phyloP scores from a whole-genome alignment of 345 rosid genomes.

The Atalantia buxifolia region DNA sequence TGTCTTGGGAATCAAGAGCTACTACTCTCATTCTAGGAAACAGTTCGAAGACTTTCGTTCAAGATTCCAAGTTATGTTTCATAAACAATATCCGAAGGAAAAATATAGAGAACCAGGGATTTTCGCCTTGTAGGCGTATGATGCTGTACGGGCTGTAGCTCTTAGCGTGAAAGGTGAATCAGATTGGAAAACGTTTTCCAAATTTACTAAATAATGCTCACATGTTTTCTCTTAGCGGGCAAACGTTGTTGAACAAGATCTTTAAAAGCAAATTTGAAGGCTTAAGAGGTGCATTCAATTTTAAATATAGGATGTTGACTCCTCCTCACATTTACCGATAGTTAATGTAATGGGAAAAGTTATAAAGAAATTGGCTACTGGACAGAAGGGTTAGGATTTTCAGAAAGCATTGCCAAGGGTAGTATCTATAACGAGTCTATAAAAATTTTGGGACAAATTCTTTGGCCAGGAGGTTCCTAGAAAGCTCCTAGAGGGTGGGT shows the following conservation, averaged over 20 bases:
- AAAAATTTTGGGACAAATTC: slow-evolving; percentile 15
- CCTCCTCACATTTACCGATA: background rate
- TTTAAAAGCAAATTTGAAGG: slow-evolving; percentile 14
- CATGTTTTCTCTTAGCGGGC: background rate
- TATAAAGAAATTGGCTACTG: slow-evolving; percentile 22
- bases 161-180: background rate
- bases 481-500: background rate
- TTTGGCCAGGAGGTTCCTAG: slow-evolving; percentile 25
- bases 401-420: background rate
- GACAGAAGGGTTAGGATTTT: slow-evolving; percentile 24
- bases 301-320: background rate
- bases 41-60: slow-evolving; percentile 2
- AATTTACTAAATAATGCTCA: background rate
- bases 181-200: background rate
- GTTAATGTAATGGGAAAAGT: slow-evolving; percentile 20
- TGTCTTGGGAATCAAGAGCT: slow-evolving; percentile 18
- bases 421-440: slow-evolving; percentile 9
- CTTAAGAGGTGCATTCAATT: slow-evolving; percentile 16
- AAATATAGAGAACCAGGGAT: slow-evolving; percentile 8
- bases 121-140: slow-evolving; percentile 22
- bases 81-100: background rate
- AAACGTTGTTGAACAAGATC: background rate
- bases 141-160: slow-evolving; percentile 17
- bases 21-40: slow-evolving; percentile 1
- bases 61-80: slow-evolving; percentile 2